These are phyloP conservation scores for Melaleuca alternifolia DNA, from an alignment of 345 rosid species.

Conservation along the genomic window DNA sequence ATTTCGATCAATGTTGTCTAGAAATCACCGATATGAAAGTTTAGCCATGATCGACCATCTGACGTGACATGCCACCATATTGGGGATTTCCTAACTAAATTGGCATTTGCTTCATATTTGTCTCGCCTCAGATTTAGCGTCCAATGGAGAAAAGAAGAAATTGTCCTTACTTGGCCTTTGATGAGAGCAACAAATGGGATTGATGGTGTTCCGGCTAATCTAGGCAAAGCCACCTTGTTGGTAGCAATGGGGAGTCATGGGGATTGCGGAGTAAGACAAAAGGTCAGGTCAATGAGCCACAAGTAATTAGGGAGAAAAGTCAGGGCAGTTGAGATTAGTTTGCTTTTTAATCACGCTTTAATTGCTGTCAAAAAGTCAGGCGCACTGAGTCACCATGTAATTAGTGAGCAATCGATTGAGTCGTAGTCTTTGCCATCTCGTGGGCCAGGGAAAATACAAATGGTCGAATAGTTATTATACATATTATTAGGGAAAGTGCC, in stretches of 20 bases:
- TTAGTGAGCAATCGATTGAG: background rate
- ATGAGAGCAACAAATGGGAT: background rate
- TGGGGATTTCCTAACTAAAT: background rate
- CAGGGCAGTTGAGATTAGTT: background rate
- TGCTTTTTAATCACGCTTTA: background rate
- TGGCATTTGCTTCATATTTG: background rate
- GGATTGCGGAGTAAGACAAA: background rate
- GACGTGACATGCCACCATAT: too few relatives aligned
- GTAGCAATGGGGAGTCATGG: background rate
- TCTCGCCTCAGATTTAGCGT: background rate
- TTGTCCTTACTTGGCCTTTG: background rate
- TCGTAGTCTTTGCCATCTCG: background rate
- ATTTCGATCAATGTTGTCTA: background rate
- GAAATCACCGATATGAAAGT: background rate
- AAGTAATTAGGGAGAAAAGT: too few relatives aligned
- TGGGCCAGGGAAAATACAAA: background rate
- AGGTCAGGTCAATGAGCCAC: background rate
- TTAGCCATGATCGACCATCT: background rate
- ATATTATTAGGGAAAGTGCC: too few relatives aligned
- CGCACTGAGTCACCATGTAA: background rate
- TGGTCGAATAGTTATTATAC: background rate
- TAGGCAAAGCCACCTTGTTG: background rate
- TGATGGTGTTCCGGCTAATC: background rate
- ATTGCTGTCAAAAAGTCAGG: background rate
- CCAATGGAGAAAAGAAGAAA: background rate